Conservation (phyloP, 2,329 filamentous ascomycete genomes). For the Blumeria hordei region DNA sequence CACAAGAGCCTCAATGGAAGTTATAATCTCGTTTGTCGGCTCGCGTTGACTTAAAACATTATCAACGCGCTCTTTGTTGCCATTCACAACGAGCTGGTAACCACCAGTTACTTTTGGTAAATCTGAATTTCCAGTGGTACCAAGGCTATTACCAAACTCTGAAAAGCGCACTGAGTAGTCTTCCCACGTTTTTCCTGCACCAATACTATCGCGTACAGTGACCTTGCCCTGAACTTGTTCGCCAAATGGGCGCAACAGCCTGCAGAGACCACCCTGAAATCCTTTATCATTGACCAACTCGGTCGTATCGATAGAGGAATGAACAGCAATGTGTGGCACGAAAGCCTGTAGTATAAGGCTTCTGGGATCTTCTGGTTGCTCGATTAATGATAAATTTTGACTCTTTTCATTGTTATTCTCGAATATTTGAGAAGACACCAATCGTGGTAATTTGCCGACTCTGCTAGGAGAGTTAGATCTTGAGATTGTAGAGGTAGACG, state of each 20-base stretch:
- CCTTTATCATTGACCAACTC: constrained; percentile 62
- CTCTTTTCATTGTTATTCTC: constrained; percentile 18
- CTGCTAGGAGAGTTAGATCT: constrained; percentile 43
- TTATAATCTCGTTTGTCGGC: constrained; percentile 25
- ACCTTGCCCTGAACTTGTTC: constrained; percentile 74
- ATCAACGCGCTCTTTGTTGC: constrained; percentile 5
- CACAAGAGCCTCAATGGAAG: constrained; percentile 57
- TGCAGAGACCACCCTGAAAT: constrained; percentile 56
- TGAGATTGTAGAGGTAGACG: constrained; percentile 41
- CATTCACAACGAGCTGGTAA: constrained; percentile 7
- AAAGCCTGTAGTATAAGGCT: constrained; percentile 61
- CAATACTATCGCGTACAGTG: constrained; percentile 71
- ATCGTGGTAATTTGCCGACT: constrained; percentile 30
- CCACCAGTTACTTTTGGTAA: constrained; percentile 15
- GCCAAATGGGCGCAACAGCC: constrained; percentile 74
- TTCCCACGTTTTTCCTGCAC: constrained; percentile 59
- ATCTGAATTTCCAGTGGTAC: constrained; percentile 22
- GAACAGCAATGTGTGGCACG: constrained; percentile 69
- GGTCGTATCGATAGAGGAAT: constrained; percentile 71
- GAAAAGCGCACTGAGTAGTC: constrained; percentile 80
- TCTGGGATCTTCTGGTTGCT: constrained; percentile 22
- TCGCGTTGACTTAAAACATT: constrained; percentile 6
- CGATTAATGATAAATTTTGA: constrained; percentile 6
- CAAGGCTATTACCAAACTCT: constrained; percentile 35
- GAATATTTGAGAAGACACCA: constrained; percentile 33